Conservation (phyloP, 2,329 filamentous ascomycete species). For the Ilyonectria robusta region DNA sequence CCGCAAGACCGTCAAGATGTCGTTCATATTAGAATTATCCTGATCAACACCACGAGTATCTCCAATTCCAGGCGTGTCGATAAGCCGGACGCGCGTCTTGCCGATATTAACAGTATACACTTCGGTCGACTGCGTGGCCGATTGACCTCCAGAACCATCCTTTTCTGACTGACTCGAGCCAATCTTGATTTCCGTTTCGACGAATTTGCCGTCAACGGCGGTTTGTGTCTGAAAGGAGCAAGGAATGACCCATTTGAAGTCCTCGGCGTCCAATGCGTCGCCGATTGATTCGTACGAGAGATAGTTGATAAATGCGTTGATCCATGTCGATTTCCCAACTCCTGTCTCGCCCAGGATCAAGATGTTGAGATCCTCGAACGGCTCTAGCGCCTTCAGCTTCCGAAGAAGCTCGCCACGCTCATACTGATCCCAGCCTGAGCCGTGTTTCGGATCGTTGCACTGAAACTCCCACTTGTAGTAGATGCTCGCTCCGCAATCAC, state of each 20-base stretch:
- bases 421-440: conserved; percentile 32
- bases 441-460: conserved; percentile 49
- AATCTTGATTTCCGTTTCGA: no score
- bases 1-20: conserved; percentile 22
- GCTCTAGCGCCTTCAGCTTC: not conserved
- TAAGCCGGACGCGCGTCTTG: conserved; percentile 9
- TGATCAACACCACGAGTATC: conserved; percentile 31
- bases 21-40: conserved; percentile 33
- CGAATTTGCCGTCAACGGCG: no score
- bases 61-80: conserved; percentile 35
- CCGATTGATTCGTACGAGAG: conserved; percentile 54
- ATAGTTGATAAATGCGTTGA: conserved; percentile 65
- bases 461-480: conserved; percentile 50
- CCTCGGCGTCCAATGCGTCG: conserved; percentile 47
- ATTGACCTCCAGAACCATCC: conserved; percentile 26
- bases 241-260: conserved; percentile 32
- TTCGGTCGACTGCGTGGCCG: conserved; percentile 26
- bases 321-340: conserved; percentile 64
- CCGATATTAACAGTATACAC: conserved; percentile 20
- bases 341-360: conserved; percentile 63
- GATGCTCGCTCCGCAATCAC: conserved; percentile 52
- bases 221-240: conserved; percentile 33
- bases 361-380: conserved; percentile 55
- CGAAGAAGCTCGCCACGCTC: not conserved
- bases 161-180: not conserved